Percentiles rank a stretch among this genome's conserved stretches.
Conservation (phyloP, 495 filamentous ascomycete genomes). For the Podospora pseudocomata region DNA sequence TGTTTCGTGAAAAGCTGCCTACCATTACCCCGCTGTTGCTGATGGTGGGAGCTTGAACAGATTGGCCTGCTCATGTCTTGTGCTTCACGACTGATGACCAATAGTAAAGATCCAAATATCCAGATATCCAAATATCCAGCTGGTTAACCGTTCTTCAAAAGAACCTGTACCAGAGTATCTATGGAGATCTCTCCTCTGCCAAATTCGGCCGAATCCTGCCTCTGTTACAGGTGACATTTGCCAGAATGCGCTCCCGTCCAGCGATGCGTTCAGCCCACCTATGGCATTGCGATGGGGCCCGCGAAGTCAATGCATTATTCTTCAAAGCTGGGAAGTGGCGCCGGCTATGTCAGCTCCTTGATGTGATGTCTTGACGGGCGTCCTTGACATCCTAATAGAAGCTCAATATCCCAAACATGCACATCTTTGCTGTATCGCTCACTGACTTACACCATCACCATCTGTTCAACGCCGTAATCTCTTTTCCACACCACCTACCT, state of each 20-base stretch:
- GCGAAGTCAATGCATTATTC: neutral
- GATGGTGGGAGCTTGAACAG: neutral
- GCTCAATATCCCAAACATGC: neutral
- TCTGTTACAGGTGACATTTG: slow-evolving; percentile 33
- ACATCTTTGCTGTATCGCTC: neutral
- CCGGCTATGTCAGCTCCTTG: neutral
- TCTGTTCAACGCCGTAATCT: too few species aligned
- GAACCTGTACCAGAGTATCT: neutral
- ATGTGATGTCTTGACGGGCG: neutral
- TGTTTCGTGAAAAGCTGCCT: neutral
- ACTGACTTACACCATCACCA: too few species aligned
- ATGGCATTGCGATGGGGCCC: neutral
- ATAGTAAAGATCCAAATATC: neutral
- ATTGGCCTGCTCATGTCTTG: neutral
- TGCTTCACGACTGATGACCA: neutral
- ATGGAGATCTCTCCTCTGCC: neutral
- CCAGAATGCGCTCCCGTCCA: slow-evolving; percentile 23
- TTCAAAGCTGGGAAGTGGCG: neutral
- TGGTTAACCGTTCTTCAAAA: neutral
- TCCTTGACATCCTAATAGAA: neutral
- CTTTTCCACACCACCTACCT: too few species aligned
- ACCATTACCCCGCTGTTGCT: neutral
- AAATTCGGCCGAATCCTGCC: neutral
- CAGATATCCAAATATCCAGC: neutral
- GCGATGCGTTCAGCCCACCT: neutral